Percentiles rank a stretch among this genome's conserved stretches.
Conservation (phyloP, 164 flowering plant genomes). For the Chimonanthus salicifolius region DNA sequence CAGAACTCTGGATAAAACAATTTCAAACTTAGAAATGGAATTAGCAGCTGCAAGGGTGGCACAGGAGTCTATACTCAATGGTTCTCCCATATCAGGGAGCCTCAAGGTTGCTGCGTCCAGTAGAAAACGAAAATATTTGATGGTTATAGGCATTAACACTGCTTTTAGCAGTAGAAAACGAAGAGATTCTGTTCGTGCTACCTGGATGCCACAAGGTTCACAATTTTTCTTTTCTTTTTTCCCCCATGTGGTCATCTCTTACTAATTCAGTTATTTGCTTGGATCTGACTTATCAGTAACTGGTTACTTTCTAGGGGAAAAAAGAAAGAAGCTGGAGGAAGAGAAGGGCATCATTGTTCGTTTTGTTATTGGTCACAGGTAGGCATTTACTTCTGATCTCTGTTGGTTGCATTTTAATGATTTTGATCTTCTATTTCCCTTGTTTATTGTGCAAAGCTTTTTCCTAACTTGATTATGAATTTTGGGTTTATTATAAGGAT, state of each 20-base stretch:
- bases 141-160: constrained; percentile 92
- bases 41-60: constrained; percentile 90
- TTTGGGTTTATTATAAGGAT: too few species aligned
- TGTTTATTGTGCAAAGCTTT: too few species aligned
- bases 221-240: constrained; percentile 1
- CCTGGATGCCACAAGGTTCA: constrained; percentile 96
- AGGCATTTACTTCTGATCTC: constrained; percentile 8
- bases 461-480: too few species aligned
- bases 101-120: constrained; percentile 30
- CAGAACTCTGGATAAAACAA: constrained; percentile 86
- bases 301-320: constrained; percentile 41
- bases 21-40: constrained; percentile 93
- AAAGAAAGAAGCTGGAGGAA: constrained; percentile 83
- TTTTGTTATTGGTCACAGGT: constrained; percentile 98
- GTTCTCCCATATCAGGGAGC: constrained; percentile 62
- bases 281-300: constrained; percentile 1
- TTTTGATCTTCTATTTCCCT: too few species aligned
- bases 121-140: constrained; percentile 57
- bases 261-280: neutral
- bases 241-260: neutral
- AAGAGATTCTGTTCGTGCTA: constrained; percentile 91
- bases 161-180: constrained; percentile 97
- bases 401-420: too few species aligned
- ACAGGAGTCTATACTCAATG: constrained; percentile 70
- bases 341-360: constrained; percentile 93